A percentile compares a stretch with the other conserved stretches of the same genome.
phyloP scores from a whole-genome alignment of 148 eudicot genomes.

The Dysphania ambrosioides region DNA sequence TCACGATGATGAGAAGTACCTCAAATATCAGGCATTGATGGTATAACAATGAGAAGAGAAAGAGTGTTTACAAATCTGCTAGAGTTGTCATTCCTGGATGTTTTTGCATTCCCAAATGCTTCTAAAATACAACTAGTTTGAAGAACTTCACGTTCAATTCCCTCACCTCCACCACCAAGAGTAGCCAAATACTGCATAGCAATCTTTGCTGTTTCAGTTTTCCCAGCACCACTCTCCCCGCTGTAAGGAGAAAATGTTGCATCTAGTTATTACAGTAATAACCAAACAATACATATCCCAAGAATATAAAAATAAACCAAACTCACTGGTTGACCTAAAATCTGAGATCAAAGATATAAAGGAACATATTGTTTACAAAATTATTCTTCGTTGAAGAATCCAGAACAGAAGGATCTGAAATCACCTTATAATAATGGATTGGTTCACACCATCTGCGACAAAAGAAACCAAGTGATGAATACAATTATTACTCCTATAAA shows the following conservation, averaged over 20 bases:
- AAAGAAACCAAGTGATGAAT: conserved; percentile 18
- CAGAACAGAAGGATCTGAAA: conserved; percentile 9
- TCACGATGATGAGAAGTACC: background rate
- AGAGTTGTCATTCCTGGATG: conserved; percentile 81
- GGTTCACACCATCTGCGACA: conserved; percentile 74
- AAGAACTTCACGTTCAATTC: conserved; percentile 67
- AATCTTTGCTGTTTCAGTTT: conserved; percentile 91
- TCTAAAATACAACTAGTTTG: conserved; percentile 75
- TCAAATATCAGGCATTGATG: background rate
- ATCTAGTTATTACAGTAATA: background rate
- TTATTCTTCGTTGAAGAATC: background rate
- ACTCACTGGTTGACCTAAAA: background rate
- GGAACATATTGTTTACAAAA: background rate
- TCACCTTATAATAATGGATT: conserved; percentile 88
- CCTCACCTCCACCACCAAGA: conserved; percentile 70
- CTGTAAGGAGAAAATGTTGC: conserved; percentile 36
- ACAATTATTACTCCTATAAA: background rate
- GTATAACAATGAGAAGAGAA: conserved; percentile 8
- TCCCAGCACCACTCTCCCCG: conserved; percentile 99
- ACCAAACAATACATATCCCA: background rate
- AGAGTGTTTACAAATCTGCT: conserved; percentile 87
- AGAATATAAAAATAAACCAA: background rate
- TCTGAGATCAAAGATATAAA: background rate
- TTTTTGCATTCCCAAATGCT: conserved; percentile 97
- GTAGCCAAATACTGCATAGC: conserved; percentile 88